Conservation (phyloP, 129 eudicot species). For the Helianthus annuus region DNA sequence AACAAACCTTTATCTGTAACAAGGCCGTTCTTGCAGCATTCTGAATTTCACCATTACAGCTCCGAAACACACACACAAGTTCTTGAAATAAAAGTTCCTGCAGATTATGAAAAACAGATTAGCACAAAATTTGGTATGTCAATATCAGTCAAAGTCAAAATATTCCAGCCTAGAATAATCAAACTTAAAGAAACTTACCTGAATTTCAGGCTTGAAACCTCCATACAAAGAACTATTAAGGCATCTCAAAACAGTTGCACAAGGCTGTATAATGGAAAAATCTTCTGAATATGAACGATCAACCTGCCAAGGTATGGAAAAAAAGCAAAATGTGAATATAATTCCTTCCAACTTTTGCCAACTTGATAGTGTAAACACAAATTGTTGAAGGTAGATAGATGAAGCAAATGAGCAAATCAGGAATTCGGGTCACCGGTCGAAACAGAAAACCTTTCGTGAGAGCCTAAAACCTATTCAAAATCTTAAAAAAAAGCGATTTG, state of each 20-base stretch:
- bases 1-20: conserved; percentile 56
- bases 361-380: neutral
- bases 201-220: conserved; percentile 52
- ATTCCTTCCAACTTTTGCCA: conserved; percentile 1
- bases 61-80: conserved; percentile 60
- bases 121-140: neutral
- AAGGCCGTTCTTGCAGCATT: conserved; percentile 66
- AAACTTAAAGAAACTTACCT: conserved; percentile 42
- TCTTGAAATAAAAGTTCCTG: conserved; percentile 66
- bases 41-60: conserved; percentile 56
- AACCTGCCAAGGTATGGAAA: conserved; percentile 38
- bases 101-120: neutral
- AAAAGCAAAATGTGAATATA: neutral
- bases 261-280: conserved; percentile 61
- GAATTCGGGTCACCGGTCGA: neutral
- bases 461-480: neutral
- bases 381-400: neutral
- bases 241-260: conserved; percentile 58
- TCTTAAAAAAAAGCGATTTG: neutral
- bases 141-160: neutral
- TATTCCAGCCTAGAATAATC: conserved; percentile 16
- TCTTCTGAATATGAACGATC: conserved; percentile 57
- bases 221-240: conserved; percentile 52
- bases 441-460: neutral
- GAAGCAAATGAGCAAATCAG: neutral